phyloP scores from a whole-genome alignment of 164 flowering plant genomes.

The Chimonanthus salicifolius region DNA sequence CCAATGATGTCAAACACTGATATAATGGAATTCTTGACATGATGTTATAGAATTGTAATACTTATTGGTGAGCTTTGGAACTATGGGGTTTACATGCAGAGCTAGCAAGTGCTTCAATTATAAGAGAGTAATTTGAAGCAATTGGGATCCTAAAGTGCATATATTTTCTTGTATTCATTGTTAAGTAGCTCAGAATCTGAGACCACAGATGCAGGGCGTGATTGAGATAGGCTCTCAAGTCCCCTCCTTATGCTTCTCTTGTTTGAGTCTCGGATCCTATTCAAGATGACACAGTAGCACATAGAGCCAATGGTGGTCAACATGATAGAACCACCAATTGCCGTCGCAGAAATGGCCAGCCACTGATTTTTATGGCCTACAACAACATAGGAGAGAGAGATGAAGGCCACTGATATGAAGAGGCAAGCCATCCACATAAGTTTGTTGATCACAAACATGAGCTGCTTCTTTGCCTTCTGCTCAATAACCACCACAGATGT shows the following conservation, averaged over 20 bases:
- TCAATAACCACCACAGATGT: constrained; percentile 90
- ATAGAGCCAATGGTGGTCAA: constrained; percentile 78
- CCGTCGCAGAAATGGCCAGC: constrained; percentile 71
- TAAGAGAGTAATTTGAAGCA: too few species aligned
- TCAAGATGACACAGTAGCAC: constrained; percentile 72
- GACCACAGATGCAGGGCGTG: constrained; percentile 46
- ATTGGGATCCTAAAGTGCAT: constrained; percentile 51
- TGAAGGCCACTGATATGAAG: constrained; percentile 83
- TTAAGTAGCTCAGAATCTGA: constrained; percentile 70
- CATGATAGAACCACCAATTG: constrained; percentile 73
- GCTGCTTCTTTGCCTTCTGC: constrained; percentile 73
- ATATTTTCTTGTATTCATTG: constrained; percentile 67
- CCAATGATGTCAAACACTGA: not conserved
- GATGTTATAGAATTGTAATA: not conserved
- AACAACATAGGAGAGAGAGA: constrained; percentile 75
- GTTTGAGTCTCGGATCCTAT: constrained; percentile 64
- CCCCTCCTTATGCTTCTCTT: constrained; percentile 56
- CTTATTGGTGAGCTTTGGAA: too few species aligned
- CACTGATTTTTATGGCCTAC: constrained; percentile 60
- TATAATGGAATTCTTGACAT: not conserved
- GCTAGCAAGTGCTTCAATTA: too few species aligned
- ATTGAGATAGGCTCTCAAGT: constrained; percentile 50
- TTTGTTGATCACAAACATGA: constrained; percentile 91
- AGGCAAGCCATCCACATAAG: constrained; percentile 96
- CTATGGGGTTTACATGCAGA: too few species aligned